Evolutionary conservation across 108 stramenopile genomes (phyloP).

Genomic region (Pseudonitzschia multiseries): DNA sequence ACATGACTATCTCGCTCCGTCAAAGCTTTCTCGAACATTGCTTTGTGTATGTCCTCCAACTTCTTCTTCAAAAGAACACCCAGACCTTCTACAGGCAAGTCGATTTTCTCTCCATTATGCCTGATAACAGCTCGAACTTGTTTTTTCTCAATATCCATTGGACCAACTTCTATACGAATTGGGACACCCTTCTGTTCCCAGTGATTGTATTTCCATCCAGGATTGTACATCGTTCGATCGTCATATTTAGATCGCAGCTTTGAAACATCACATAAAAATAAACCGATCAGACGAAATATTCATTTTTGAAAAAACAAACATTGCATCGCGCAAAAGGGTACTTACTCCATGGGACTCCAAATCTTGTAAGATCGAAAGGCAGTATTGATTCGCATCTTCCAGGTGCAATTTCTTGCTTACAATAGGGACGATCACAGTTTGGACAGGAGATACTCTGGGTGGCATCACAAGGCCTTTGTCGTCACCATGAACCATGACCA

Average conservation of each 20-base stretch:
- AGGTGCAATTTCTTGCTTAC: constrained; percentile 80
- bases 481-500: constrained; percentile 99
- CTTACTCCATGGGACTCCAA: constrained; percentile 62
- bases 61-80: constrained; percentile 52
- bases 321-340: constrained; percentile 8
- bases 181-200: constrained; percentile 99
- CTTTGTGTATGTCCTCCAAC: constrained; percentile 87
- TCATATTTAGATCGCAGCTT: constrained; percentile 91
- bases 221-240: constrained; percentile 93
- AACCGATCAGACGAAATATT: neutral
- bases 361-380: constrained; percentile 61
- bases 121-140: constrained; percentile 82
- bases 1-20: constrained; percentile 90
- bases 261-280: neutral
- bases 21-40: constrained; percentile 91
- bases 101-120: constrained; percentile 87
- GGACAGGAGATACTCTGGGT: constrained; percentile 93
- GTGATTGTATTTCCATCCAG: constrained; percentile 99
- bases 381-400: constrained; percentile 71
- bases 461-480: constrained; percentile 98
- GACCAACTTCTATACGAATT: constrained; percentile 97
- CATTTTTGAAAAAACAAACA: constrained; percentile 2
- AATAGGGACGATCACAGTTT: constrained; percentile 97
- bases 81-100: constrained; percentile 70
- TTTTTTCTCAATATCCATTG: constrained; percentile 90